phyloP scores from a whole-genome alignment of 352 stramenopile species.

The Phytophthora podocarpi region DNA sequence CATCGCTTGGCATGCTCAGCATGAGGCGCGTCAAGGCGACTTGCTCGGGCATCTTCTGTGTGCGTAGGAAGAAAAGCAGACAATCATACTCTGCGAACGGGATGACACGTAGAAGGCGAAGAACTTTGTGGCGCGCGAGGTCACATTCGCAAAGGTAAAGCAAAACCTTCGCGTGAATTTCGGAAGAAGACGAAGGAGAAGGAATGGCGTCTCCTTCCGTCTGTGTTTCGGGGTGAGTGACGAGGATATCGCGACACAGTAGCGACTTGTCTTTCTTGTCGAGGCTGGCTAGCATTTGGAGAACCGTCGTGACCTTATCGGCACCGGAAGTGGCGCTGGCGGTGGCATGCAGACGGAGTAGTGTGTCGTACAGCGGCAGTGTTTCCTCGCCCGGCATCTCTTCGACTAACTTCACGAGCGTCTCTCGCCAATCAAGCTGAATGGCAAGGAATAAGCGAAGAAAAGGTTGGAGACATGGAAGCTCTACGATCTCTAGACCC shows the following conservation, averaged over 20 bases:
- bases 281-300: constrained; percentile 48
- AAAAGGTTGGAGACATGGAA: constrained; percentile 36
- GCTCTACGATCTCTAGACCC: constrained; percentile 42
- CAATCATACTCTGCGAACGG: constrained; percentile 34
- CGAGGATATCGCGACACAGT: constrained; percentile 42
- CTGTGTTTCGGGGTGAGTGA: constrained; percentile 3
- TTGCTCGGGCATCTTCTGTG: constrained; percentile 63
- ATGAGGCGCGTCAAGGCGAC: constrained; percentile 63
- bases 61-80: constrained; percentile 56
- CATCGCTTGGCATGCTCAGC: constrained; percentile 50
- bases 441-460: constrained; percentile 45
- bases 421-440: constrained; percentile 23
- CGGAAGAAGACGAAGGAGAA: constrained; percentile 1
- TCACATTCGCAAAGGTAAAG: constrained; percentile 53
- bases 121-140: constrained; percentile 46
- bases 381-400: constrained; percentile 48
- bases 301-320: constrained; percentile 29
- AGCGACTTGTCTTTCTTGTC: constrained; percentile 44
- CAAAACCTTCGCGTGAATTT: constrained; percentile 39
- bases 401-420: constrained; percentile 48
- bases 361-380: constrained; percentile 44
- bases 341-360: constrained; percentile 32
- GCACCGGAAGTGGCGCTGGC: neutral
- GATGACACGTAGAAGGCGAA: constrained; percentile 54
- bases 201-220: neutral